phyloP scores from a whole-genome alignment of 1,139 yeast species.

The Kluyveromyces sp. region DNA sequence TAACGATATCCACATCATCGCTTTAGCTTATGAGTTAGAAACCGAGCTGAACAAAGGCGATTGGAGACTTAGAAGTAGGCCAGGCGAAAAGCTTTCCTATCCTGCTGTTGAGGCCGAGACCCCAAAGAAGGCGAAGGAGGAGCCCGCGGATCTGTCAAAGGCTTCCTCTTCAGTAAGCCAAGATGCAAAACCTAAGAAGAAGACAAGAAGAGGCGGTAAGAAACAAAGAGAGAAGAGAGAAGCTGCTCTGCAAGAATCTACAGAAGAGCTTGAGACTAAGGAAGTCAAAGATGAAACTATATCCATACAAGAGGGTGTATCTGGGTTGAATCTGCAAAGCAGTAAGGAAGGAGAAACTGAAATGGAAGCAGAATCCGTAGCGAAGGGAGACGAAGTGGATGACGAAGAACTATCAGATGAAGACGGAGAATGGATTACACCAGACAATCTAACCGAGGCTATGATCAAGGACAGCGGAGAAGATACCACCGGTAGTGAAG shows the following conservation, averaged over 20 bases:
- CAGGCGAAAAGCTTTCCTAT: slow-evolving; percentile 48
- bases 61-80: slow-evolving; percentile 60
- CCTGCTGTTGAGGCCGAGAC: slow-evolving; percentile 16
- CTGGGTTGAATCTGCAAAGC: slow-evolving; percentile 6
- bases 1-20: slow-evolving; percentile 88
- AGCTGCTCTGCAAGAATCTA: slow-evolving; percentile 23
- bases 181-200: slow-evolving; percentile 34
- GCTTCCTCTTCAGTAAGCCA: slow-evolving; percentile 8
- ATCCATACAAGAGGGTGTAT: slow-evolving; percentile 12
- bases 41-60: slow-evolving; percentile 62
- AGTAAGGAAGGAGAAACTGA: slow-evolving; percentile 12
- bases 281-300: slow-evolving; percentile 12
- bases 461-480: slow-evolving; percentile 58
- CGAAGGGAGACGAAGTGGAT: slow-evolving; percentile 39
- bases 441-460: slow-evolving; percentile 69
- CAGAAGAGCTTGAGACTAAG: slow-evolving; percentile 5
- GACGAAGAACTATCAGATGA: slow-evolving; percentile 46
- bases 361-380: slow-evolving; percentile 33
- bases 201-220: slow-evolving; percentile 57
- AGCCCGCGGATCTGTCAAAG: slow-evolving; percentile 14
- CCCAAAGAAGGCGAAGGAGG: slow-evolving; percentile 7
- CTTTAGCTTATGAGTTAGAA: slow-evolving; percentile 84
- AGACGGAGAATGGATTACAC: slow-evolving; percentile 95
- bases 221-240: slow-evolving; percentile 53
- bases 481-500: slow-evolving; percentile 37